Percentiles rank a stretch among this genome's conserved stretches.
Conservation (phyloP, 805 yeast species). For the Millerozyma miso region DNA sequence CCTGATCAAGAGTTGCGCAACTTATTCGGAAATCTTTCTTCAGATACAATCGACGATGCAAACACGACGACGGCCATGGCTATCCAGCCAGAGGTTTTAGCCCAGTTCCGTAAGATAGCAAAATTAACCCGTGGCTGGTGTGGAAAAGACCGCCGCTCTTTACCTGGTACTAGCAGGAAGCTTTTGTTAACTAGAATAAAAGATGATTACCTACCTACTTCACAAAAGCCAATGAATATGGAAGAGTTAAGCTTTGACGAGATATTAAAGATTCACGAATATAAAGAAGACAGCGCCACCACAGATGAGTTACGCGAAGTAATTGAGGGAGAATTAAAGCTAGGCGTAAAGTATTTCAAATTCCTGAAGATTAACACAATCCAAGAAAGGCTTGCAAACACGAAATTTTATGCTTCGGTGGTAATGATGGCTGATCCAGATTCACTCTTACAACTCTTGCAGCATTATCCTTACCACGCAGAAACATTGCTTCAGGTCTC, state of each 20-base stretch:
- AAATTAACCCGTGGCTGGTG: slow-evolving; percentile 77
- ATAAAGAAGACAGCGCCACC: slow-evolving; percentile 32
- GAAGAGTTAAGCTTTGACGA: slow-evolving; percentile 45
- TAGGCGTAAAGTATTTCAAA: slow-evolving; percentile 55
- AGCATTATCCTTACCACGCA: slow-evolving; percentile 66
- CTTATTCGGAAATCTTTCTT: slow-evolving; percentile 67
- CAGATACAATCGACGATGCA: slow-evolving; percentile 68
- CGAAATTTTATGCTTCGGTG: slow-evolving; percentile 58
- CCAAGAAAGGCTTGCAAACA: slow-evolving; percentile 36
- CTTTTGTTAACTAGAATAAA: slow-evolving; percentile 65
- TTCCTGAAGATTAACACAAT: slow-evolving; percentile 37
- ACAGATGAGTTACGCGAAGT: slow-evolving; percentile 24
- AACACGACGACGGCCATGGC: slow-evolving; percentile 69
- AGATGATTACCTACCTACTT: slow-evolving; percentile 77
- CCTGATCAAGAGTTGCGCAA: slow-evolving; percentile 71
- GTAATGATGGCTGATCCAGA: slow-evolving; percentile 79
- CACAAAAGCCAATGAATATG: slow-evolving; percentile 57
- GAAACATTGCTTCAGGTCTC: slow-evolving; percentile 79
- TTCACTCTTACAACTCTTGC: slow-evolving; percentile 54
- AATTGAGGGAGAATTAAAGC: slow-evolving; percentile 24
- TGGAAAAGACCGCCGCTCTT: slow-evolving; percentile 65
- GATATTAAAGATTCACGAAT: slow-evolving; percentile 28
- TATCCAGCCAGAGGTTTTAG: slow-evolving; percentile 63
- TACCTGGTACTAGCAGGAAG: slow-evolving; percentile 73
- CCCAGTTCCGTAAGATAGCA: slow-evolving; percentile 56